These are phyloP conservation scores for Aeschynomene evenia DNA, from an alignment of 306 rosid species.

Conservation along the genomic window DNA sequence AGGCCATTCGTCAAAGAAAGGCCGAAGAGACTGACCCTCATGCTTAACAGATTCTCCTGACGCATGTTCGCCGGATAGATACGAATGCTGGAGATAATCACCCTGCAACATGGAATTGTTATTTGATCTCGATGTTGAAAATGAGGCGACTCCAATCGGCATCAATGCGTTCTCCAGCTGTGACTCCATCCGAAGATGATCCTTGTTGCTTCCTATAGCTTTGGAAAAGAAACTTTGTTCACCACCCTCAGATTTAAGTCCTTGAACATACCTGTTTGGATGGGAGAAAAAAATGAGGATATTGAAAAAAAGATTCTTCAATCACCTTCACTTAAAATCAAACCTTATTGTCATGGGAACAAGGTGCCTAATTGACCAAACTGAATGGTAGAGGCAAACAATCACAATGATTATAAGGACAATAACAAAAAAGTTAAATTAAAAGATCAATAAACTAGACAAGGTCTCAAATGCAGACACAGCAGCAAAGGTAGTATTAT, in stretches of 20 bases:
- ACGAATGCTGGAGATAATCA: slow-evolving; percentile 42
- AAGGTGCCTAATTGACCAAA: neutral
- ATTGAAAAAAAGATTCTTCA: neutral
- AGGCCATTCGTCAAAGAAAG: slow-evolving; percentile 47
- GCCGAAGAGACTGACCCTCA: slow-evolving; percentile 34
- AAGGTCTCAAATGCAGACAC: neutral
- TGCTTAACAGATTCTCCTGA: slow-evolving; percentile 37
- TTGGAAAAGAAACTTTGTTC: neutral
- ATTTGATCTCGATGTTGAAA: slow-evolving; percentile 35
- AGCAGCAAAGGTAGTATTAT: neutral
- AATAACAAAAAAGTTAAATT: no score
- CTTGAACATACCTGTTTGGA: slow-evolving; percentile 40
- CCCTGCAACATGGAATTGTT: slow-evolving; percentile 33
- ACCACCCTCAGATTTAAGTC: neutral
- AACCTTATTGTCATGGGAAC: neutral
- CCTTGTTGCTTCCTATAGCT: slow-evolving; percentile 33
- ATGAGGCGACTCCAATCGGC: slow-evolving; percentile 37
- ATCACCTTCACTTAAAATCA: neutral
- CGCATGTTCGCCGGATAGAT: slow-evolving; percentile 30
- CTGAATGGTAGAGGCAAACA: neutral
- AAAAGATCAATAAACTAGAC: no score
- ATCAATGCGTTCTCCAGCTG: slow-evolving; percentile 40
- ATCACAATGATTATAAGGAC: neutral
- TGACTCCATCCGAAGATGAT: slow-evolving; percentile 34
- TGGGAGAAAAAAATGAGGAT: neutral